Evolutionary conservation across 129 eudicot species (phyloP).

Genomic region (Helianthus tuberosus): DNA sequence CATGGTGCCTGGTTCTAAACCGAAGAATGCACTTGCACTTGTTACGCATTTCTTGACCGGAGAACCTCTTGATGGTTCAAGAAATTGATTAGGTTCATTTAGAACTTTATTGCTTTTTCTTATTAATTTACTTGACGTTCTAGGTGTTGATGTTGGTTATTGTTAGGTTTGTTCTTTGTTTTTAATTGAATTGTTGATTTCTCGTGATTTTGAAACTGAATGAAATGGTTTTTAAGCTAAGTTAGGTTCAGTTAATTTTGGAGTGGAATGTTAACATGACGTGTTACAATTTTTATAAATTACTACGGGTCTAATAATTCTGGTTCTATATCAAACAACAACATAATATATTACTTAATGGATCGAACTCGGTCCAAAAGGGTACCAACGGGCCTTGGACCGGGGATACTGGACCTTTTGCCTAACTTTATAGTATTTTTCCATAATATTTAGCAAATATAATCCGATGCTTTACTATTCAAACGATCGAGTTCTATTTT

Average conservation of each 20-base stretch:
- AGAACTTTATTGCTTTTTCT: background rate
- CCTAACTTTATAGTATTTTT: too few relatives aligned
- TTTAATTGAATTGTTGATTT: background rate
- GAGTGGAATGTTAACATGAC: background rate
- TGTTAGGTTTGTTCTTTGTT: conserved; percentile 3
- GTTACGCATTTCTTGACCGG: conserved; percentile 63
- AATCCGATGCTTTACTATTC: too few relatives aligned
- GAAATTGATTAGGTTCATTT: background rate
- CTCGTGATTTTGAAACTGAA: background rate
- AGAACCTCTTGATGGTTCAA: conserved; percentile 36
- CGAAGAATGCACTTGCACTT: conserved; percentile 59
- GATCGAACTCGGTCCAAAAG: too few relatives aligned
- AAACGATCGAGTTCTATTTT: too few relatives aligned
- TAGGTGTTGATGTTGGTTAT: background rate
- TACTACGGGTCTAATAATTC: too few relatives aligned
- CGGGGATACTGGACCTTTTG: too few relatives aligned
- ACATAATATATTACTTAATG: too few relatives aligned
- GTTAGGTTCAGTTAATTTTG: background rate
- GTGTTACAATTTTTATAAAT: background rate
- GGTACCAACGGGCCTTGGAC: too few relatives aligned
- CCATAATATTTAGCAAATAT: too few relatives aligned
- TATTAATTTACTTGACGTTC: background rate
- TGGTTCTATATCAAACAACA: too few relatives aligned
- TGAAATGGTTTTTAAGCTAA: background rate
- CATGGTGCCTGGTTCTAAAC: conserved; percentile 80